Percentiles rank a stretch among this genome's conserved stretches.
Conservation (phyloP, 495 filamentous ascomycete species). For the Chaetomium fimeti region DNA sequence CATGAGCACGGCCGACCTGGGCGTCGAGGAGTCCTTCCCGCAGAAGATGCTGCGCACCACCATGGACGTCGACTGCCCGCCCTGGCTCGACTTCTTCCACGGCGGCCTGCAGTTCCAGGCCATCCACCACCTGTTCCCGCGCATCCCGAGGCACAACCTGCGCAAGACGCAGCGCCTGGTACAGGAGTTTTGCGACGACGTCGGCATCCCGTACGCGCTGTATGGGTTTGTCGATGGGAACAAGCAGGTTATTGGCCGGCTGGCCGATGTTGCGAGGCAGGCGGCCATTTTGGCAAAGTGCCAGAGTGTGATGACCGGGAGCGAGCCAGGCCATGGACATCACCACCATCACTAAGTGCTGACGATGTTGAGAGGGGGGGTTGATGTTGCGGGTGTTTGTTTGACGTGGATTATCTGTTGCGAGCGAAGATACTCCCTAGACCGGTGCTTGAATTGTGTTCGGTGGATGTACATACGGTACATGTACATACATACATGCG, state of each 20-base stretch:
- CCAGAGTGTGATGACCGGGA: conserved; percentile 56
- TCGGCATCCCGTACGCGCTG: conserved; percentile 87
- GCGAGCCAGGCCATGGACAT: conserved; percentile 36
- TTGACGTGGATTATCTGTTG: background rate
- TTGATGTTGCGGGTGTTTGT: conserved; percentile 1
- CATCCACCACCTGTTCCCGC: conserved; percentile 89
- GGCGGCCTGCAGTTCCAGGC: conserved; percentile 96
- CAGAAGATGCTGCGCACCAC: conserved; percentile 97
- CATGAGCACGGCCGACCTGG: conserved; percentile 92
- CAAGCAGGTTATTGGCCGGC: conserved; percentile 75
- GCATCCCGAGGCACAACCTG: conserved; percentile 94
- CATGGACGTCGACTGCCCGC: conserved; percentile 95
- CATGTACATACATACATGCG: background rate
- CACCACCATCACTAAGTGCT: conserved; percentile 21
- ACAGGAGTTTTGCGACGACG: conserved; percentile 84
- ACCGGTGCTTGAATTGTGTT: background rate
- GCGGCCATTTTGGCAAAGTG: conserved; percentile 85
- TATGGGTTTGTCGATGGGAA: conserved; percentile 95
- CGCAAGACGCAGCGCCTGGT: conserved; percentile 78
- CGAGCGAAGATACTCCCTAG: background rate
- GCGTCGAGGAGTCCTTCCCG: conserved; percentile 83
- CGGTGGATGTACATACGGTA: background rate
- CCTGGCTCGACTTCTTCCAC: conserved; percentile 95
- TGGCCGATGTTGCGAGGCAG: conserved; percentile 86
- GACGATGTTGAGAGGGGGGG: background rate